Conservation (phyloP, 257 asterid genomes). For the Solanum gracilifrons region DNA sequence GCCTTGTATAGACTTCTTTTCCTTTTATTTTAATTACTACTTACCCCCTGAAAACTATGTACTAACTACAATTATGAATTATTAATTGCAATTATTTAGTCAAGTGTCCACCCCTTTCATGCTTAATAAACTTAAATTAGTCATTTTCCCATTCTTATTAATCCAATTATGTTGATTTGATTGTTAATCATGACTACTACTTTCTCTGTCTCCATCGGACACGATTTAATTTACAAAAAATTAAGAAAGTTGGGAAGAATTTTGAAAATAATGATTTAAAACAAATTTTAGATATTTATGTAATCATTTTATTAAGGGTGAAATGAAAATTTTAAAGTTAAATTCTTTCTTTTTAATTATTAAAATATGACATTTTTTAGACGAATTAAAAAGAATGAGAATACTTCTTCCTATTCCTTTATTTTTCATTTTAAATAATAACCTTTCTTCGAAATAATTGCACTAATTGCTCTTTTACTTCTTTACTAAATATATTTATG, state of each 20-base stretch:
- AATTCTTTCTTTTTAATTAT: too few relatives aligned
- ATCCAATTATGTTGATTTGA: not conserved
- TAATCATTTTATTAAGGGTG: not conserved
- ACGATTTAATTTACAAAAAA: not conserved
- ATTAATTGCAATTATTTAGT: not conserved
- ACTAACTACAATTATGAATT: not conserved
- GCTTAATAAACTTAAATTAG: not conserved
- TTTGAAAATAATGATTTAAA: not conserved
- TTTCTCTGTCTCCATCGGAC: rapidly evolving
- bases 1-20: not conserved
- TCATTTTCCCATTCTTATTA: not conserved
- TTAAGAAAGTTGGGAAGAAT: not conserved
- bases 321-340: too few relatives aligned
- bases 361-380: too few relatives aligned
- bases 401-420: too few relatives aligned
- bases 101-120: not conserved
- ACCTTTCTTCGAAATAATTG: not conserved
- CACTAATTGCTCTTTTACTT: not conserved
- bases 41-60: not conserved
- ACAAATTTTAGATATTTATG: not conserved
- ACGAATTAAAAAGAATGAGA: too few relatives aligned
- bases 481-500: not conserved
- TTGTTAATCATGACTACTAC: not conserved
- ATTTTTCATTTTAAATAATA: too few relatives aligned
- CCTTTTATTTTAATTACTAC: not conserved